Conservation (phyloP, 2,329 filamentous ascomycete genomes). For the Neocatenulostroma microsporum region DNA sequence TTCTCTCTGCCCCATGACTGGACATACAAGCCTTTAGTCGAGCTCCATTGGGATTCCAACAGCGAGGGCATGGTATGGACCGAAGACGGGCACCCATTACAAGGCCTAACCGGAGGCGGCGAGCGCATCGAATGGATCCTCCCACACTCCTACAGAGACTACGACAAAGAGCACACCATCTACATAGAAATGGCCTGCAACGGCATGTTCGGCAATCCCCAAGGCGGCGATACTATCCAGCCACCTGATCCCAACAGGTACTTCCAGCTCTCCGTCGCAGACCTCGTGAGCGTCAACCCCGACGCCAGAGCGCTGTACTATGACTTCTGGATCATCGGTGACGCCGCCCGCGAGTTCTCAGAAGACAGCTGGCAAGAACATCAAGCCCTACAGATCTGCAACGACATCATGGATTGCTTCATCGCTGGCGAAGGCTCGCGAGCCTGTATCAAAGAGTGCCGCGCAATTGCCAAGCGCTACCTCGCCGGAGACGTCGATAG, state of each 20-base stretch:
- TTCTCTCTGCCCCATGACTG: slow-evolving; percentile 70
- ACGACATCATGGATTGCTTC: slow-evolving; percentile 83
- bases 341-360: slow-evolving; percentile 87
- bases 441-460: slow-evolving; percentile 68
- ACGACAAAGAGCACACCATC: slow-evolving; percentile 72
- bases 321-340: slow-evolving; percentile 92
- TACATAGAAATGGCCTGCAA: slow-evolving; percentile 99
- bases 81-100: slow-evolving; percentile 77
- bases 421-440: slow-evolving; percentile 65
- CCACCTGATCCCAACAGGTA: slow-evolving; percentile 79
- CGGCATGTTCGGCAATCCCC: slow-evolving; percentile 92
- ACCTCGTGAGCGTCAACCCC: slow-evolving; percentile 83
- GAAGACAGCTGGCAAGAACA: slow-evolving; percentile 83
- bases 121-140: slow-evolving; percentile 90
- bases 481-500: slow-evolving; percentile 75
- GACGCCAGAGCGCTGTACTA: slow-evolving; percentile 75
- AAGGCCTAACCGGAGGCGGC: slow-evolving; percentile 82
- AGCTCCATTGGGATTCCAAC: slow-evolving; percentile 92
- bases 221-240: slow-evolving; percentile 76
- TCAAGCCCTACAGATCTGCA: slow-evolving; percentile 72
- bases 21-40: slow-evolving; percentile 68
- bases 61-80: slow-evolving; percentile 95
- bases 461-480: slow-evolving; percentile 76
- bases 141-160: slow-evolving; percentile 67
- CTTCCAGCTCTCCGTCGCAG: slow-evolving; percentile 66